Evolutionary conservation across 116 monocot species (phyloP).

Genomic region (Zostera marina): DNA sequence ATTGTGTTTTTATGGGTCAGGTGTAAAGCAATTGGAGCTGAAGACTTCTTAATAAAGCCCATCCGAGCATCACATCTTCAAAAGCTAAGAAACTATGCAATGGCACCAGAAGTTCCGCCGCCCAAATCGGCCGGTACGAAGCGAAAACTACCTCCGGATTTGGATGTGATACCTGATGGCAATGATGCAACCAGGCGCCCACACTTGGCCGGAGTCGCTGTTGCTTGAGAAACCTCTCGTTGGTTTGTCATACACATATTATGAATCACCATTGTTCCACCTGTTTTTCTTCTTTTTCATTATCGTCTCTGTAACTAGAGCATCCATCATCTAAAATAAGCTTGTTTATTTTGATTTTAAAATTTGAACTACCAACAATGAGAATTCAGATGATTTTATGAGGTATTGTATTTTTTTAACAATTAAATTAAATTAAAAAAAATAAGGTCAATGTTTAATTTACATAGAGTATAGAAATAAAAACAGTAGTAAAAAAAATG

Average conservation of each 20-base stretch:
- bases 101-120: background rate
- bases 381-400: too few relatives aligned
- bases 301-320: conserved; percentile 1
- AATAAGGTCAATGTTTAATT: too few relatives aligned
- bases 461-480: too few relatives aligned
- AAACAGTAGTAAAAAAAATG: too few relatives aligned
- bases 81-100: conserved; percentile 25
- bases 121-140: conserved; percentile 19
- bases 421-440: too few relatives aligned
- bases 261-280: conserved; percentile 1
- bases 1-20: conserved; percentile 13
- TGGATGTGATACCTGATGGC: conserved; percentile 25
- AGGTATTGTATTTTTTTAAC: too few relatives aligned
- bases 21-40: conserved; percentile 39
- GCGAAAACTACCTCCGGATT: conserved; percentile 28
- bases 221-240: conserved; percentile 10
- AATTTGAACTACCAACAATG: too few relatives aligned
- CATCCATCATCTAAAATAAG: background rate
- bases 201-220: conserved; percentile 32
- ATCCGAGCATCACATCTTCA: conserved; percentile 32
- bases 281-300: background rate
- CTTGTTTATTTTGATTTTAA: background rate
- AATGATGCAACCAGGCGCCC: conserved; percentile 16
- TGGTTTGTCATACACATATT: background rate
- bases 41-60: conserved; percentile 64